Conservation (phyloP, 495 filamentous ascomycete species). For the Penicillium desertorum region DNA sequence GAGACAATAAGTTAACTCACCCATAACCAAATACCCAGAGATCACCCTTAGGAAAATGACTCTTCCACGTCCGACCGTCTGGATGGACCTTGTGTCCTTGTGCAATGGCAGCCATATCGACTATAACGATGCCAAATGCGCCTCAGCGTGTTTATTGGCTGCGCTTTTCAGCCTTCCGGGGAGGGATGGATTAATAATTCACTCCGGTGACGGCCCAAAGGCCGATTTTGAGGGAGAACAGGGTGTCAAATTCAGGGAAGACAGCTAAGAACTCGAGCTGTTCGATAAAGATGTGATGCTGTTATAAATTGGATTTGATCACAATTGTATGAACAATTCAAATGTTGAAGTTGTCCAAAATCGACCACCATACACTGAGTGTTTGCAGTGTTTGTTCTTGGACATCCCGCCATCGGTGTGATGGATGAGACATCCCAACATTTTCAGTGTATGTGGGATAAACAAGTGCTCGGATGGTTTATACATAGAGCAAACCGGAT, state of each 20-base stretch:
- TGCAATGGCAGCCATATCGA: constrained; percentile 25
- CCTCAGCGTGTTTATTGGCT: not conserved
- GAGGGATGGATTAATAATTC: constrained; percentile 1
- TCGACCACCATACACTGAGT: not conserved
- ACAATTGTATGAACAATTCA: not conserved
- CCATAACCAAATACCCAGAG: constrained; percentile 94
- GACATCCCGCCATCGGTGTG: not conserved
- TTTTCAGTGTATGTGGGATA: not conserved
- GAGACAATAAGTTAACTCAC: constrained; percentile 47
- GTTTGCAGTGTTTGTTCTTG: constrained; percentile 12
- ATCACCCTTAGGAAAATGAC: constrained; percentile 52
- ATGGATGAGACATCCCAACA: not conserved
- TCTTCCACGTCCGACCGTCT: constrained; percentile 43
- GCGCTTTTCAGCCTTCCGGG: not conserved
- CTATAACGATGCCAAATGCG: not conserved
- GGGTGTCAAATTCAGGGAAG: not conserved
- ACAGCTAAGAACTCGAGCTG: too few relatives aligned
- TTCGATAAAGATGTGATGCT: not conserved
- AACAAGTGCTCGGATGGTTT: not conserved
- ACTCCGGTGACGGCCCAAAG: not conserved
- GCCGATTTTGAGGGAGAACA: not conserved
- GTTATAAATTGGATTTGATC: not conserved
- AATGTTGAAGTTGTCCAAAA: constrained; percentile 1
- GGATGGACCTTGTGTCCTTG: constrained; percentile 31
- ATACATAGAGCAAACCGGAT: not conserved